Conservation (phyloP, 768 basidiomycete species). For the Epithele typhae region DNA sequence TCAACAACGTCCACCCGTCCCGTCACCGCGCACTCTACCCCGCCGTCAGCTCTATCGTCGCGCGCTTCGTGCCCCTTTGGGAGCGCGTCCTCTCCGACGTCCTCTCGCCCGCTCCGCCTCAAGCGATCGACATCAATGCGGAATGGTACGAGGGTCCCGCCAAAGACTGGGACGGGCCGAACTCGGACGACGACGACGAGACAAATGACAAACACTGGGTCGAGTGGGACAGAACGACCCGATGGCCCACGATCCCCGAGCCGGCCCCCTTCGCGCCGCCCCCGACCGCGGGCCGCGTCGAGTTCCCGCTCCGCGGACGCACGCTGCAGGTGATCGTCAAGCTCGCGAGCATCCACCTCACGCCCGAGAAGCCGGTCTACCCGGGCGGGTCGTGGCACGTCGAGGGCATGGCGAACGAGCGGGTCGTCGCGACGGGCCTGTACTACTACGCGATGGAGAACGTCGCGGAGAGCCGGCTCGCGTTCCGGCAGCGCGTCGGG, state of each 20-base stretch:
- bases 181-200: too few relatives aligned
- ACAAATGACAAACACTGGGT: not conserved
- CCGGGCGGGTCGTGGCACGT: too few relatives aligned
- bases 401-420: too few relatives aligned
- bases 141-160: not conserved
- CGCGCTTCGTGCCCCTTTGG: constrained; percentile 21
- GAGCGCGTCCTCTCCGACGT: too few relatives aligned
- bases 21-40: too few relatives aligned
- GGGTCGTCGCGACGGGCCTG: too few relatives aligned
- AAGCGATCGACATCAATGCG: not conserved
- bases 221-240: too few relatives aligned
- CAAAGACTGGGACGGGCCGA: not conserved
- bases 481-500: constrained; percentile 24
- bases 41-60: constrained; percentile 10
- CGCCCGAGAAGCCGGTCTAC: too few relatives aligned
- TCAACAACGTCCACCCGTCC: too few relatives aligned
- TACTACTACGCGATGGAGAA: constrained; percentile 28
- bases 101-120: constrained; percentile 1
- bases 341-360: too few relatives aligned
- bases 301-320: constrained; percentile 7
- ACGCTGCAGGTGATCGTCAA: constrained; percentile 36
- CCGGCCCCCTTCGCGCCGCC: not conserved
- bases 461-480: too few relatives aligned
- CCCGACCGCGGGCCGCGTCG: not conserved
- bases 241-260: constrained; percentile 1